Evolutionary conservation across 768 basidiomycete species (phyloP).

Genomic region (Sarcodon aspratus): DNA sequence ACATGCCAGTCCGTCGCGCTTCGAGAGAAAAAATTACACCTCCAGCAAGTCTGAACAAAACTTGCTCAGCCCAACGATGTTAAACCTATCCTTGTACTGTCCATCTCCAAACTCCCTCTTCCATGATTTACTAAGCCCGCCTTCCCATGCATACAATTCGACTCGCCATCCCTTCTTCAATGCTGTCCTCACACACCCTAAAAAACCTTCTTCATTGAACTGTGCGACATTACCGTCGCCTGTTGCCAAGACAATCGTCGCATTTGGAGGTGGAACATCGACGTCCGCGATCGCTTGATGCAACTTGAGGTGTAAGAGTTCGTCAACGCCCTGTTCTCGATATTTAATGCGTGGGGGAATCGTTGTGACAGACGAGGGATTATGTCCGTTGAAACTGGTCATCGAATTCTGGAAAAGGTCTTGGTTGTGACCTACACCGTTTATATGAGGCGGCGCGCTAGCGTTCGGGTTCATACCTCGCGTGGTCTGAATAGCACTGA

Average conservation of each 20-base stretch:
- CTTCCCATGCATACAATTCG: conserved; percentile 91
- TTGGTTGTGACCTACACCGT: conserved; percentile 21
- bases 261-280: conserved; percentile 49
- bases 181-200: conserved; percentile 79
- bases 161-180: conserved; percentile 87
- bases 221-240: conserved; percentile 90
- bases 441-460: conserved; percentile 22
- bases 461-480: conserved; percentile 18
- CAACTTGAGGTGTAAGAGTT: conserved; percentile 86
- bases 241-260: conserved; percentile 85
- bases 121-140: conserved; percentile 73
- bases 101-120: conserved; percentile 44
- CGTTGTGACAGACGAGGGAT: no score
- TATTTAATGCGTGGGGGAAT: conserved; percentile 39
- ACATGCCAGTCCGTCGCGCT: no score
- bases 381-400: conserved; percentile 12
- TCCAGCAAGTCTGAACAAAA: conserved; percentile 27
- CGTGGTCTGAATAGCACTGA: conserved; percentile 26
- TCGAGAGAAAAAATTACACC: conserved; percentile 10
- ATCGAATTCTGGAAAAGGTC: conserved; percentile 29
- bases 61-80: conserved; percentile 22
- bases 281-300: conserved; percentile 73
- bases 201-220: conserved; percentile 88
- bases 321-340: conserved; percentile 91
- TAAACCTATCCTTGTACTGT: conserved; percentile 15